phyloP scores from a whole-genome alignment of 441 rosid genomes.

The Adansonia gregorii region DNA sequence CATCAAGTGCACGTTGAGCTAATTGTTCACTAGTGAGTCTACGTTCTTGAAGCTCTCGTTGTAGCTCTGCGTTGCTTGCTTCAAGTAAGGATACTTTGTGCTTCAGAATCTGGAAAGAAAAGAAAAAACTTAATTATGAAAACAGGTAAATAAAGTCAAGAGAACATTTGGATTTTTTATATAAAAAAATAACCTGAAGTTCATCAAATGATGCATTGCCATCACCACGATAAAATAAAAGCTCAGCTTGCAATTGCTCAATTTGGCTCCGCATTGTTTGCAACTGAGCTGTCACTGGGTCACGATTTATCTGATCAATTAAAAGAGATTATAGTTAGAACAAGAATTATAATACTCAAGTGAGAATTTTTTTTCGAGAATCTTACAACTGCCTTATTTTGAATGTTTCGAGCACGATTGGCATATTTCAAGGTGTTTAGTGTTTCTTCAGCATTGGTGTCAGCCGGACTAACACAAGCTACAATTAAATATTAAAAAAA shows the following conservation, averaged over 20 bases:
- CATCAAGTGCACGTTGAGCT: constrained; percentile 71
- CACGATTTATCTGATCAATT: constrained; percentile 72
- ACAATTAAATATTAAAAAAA: constrained; percentile 24
- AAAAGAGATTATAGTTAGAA: constrained; percentile 16
- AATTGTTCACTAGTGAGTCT: constrained; percentile 76
- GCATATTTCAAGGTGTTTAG: constrained; percentile 91
- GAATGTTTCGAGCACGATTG: constrained; percentile 96
- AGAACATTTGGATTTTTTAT: background rate
- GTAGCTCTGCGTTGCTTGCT: constrained; percentile 78
- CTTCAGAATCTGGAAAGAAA: constrained; percentile 67
- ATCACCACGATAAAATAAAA: constrained; percentile 80
- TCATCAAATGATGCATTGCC: constrained; percentile 75
- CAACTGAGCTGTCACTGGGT: constrained; percentile 78
- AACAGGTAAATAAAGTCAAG: constrained; percentile 18
- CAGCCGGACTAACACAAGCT: constrained; percentile 99
- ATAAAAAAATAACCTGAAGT: constrained; percentile 61
- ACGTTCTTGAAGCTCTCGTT: constrained; percentile 75
- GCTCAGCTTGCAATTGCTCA: constrained; percentile 87
- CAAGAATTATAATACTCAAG: background rate
- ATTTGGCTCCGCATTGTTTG: constrained; percentile 93
- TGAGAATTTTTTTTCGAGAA: constrained; percentile 16
- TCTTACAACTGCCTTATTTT: constrained; percentile 91
- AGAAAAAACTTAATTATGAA: constrained; percentile 21
- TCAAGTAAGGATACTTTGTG: constrained; percentile 85
- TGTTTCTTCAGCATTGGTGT: constrained; percentile 95